Evolutionary conservation across 1,284 basidiomycete species (phyloP), one percentile per base, ranked within the genome.

Genomic region (Moesziomyces parantarcticus): DNA sequence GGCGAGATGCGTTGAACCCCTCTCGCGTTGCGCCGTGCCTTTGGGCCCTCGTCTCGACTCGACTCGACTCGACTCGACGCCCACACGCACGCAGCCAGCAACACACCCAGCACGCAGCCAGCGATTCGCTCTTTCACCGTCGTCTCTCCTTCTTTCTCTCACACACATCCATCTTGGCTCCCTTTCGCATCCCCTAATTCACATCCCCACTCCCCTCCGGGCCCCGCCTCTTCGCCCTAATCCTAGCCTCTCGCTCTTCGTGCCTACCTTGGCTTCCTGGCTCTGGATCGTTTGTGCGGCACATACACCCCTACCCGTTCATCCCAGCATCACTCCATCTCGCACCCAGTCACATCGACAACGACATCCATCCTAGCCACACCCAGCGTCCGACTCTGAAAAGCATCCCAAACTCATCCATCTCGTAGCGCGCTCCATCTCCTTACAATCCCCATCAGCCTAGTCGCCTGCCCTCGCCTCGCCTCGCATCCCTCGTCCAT

Each of bases 1-100:
- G 29, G 29, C 29, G 29, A 29, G 29, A 29, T 67, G 64, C 58
- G 50, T 52, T 39, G 50, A 36, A 58, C 58, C 58, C 64, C 58
- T 60, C 58, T 67, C 21, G 16, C 6, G 34, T 14, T 18, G 34
- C 34, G 16, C 34, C 29, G 2, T 8, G 9, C 8, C 8, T 26
- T 45, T 34, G 49, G 13, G 1, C n/a, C 9, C n/a, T 32, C 25
- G 22, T 44, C 44, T 34, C 26, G n/a, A 39, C 32, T 36, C 26
- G 48, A 21, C 36, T 32, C 21, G n/a, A n/a, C 44, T 22, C 22
- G 25, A n/a, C n/a, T 46, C 45, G 45, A 5, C 23, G 25, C 16
- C 45, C 21, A 47, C 25, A 20, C 21, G 13, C 42, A 44, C 42
- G 29, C 29, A 29, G 29, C 29, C 29, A 29, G n/a, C n/a, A n/a